Base-by-base conservation (phyloP, 345 rosid species). In the Pistacia atlantica region DNA sequence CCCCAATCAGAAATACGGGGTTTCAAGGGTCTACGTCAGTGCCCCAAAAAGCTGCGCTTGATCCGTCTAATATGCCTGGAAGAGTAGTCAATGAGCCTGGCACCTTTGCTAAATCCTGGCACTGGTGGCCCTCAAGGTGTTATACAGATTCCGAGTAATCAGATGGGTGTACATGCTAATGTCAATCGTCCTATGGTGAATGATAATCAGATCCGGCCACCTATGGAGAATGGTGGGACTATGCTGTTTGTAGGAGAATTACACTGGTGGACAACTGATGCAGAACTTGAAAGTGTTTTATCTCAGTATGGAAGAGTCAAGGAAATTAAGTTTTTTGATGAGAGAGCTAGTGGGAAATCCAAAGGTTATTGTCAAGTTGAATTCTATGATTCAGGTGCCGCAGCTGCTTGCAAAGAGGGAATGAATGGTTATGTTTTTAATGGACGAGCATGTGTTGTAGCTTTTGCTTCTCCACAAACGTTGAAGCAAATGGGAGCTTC, bases 201-300 rank as follows among this genome's bases (percentile, higher is more conserved):
- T 75, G 91, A 87, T 80, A 90, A 87, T 85, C 95, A 87, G 66
- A 84, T 87, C 16, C 89, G 84, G 70, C 83, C 86, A 33, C 83
- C 91, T 67, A 51, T 87, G 73, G 93, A 92, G 81, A 90, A 86
- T 86, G 97, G 97, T 76, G 77, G 91, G 73, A 87, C 93, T 28
- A 87, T 81, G 87, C 78, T 92, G 72, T 89, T 84, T 78, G 97
- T 92, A 8, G 95, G 93, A 45, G 97, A 91, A 78, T 81, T 92
- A 58, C 95, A 92, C 76, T 92, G 97, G 97, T 92, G 97, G 97
- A 92, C 97, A 11, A 92, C 95, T 25, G 97, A 92, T 87, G 93
- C 90, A 10, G 97, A 92, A 82, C 83, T 92, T 75, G 97, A 92
- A 81, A 80, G 86, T 70, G 83, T 85, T 67, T 88, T 86, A 67